Evolutionary conservation across 2,329 filamentous ascomycete genomes (phyloP), one percentile per base, ranked within the genome.

Genomic region (Colletotrichum sp.): DNA sequence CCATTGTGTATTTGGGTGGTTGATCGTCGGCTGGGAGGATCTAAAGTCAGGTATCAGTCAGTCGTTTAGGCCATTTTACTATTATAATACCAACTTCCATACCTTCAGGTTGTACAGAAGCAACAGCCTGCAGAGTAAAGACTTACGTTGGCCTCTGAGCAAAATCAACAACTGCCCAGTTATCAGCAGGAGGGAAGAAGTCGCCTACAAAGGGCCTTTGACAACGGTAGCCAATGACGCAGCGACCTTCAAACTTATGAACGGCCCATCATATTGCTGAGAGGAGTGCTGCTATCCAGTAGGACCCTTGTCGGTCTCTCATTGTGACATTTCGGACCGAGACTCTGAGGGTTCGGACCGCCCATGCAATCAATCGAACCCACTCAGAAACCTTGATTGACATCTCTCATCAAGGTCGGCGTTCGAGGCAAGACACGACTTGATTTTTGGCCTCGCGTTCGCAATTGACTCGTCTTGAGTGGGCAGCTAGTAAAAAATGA

Each of bases 371-470:
- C 9, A 13, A 49, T 12, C 44, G 10, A 49, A 49, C n/a, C 18
- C 44, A 21, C 18, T 16, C 15, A 49, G 44, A 49, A 49, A 49
- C 44, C 44, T 21, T 21, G 18, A 49, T 12, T 13, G 18, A n/a
- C 44, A 49, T 49, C 18, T 49, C 44, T 21, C 3, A 10, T 49
- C 1, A 21, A 49, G 6, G 44, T 49, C 18, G 1, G 18, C 44
- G 3, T 49, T 49, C 10, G 9, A 21, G 1, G 10, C 44, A 1
- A n/a, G 5, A 7, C 18, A 49, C 5, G 9, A 13, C 3, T 21
- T 21, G 1, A 4, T 21, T 12, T 7, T 2, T 1, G 18, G 9
- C 9, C 44, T 21, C 5, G 2, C 10, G n/a, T 49, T 5, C 1
- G 44, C 44, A 49, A 49, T 49, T 49, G 44, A 21, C 3, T 13